Conservation (phyloP, 163 green algal species). For the Trebouxia gelatinosa region DNA sequence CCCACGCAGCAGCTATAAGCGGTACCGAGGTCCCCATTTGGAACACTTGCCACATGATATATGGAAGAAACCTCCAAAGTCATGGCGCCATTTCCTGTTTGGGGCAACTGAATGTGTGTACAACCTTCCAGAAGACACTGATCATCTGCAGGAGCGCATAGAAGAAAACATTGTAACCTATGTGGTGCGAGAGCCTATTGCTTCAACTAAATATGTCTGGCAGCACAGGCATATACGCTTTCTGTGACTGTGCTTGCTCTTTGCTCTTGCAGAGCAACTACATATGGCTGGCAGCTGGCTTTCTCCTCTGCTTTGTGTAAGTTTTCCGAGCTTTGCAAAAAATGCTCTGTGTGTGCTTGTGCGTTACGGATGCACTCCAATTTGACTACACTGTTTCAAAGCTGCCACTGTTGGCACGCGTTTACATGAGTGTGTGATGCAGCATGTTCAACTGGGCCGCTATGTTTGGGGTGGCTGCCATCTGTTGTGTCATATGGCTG, state of each 20-base stretch:
- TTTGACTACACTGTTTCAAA: too few species aligned
- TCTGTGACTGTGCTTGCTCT: background rate
- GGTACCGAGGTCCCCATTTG: slow-evolving; percentile 1
- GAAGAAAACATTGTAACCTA: slow-evolving; percentile 21
- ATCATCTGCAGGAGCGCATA: slow-evolving; percentile 17
- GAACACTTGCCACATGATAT: slow-evolving; percentile 1
- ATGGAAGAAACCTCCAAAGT: slow-evolving; percentile 15
- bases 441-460: slow-evolving; percentile 17
- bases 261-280: slow-evolving; percentile 17
- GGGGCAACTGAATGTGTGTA: slow-evolving; percentile 8
- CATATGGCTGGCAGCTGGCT: slow-evolving; percentile 6
- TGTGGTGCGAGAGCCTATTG: background rate
- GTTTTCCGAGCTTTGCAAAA: background rate
- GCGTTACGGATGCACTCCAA: background rate
- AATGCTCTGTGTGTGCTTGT: background rate
- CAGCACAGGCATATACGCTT: background rate
- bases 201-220: background rate
- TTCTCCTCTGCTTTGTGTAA: slow-evolving; percentile 18
- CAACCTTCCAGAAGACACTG: slow-evolving; percentile 4
- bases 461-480: background rate
- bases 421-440: too few species aligned
- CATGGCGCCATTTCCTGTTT: slow-evolving; percentile 14
- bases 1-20: background rate
- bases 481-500: background rate
- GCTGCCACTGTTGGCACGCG: too few species aligned